Evolutionary conservation across 2,329 filamentous ascomycete genomes (phyloP).

Genomic region (Juglanconis juglandina): DNA sequence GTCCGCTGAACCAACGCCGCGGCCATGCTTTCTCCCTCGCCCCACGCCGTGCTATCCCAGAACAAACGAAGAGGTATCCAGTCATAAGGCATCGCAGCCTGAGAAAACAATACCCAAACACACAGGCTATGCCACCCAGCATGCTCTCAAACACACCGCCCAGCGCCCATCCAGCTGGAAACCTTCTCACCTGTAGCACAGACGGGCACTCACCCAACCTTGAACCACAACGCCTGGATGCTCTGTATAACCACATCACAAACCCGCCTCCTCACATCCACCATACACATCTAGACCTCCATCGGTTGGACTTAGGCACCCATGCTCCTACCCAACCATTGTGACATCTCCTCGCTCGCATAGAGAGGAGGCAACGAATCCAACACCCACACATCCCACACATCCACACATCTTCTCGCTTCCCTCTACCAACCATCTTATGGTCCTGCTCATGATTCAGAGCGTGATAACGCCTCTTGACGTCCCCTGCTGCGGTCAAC

Average conservation of each 20-base stretch:
- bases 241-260: neutral
- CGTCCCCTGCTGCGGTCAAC: slow-evolving; percentile 37
- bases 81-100: neutral
- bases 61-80: neutral
- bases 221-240: neutral
- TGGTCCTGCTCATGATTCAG: neutral
- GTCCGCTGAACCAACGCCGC: neutral
- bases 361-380: neutral
- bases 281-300: neutral
- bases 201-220: neutral
- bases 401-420: neutral
- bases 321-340: neutral
- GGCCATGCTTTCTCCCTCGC: neutral
- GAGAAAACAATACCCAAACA: neutral
- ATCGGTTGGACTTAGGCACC: neutral
- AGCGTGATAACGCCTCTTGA: neutral
- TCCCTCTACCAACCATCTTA: neutral
- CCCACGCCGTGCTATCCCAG: neutral
- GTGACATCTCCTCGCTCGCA: neutral
- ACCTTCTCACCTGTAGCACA: neutral
- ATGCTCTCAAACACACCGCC: neutral
- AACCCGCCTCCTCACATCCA: neutral
- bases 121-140: neutral
- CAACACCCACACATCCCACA: neutral
- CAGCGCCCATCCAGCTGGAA: neutral